Evolutionary conservation across 768 basidiomycete genomes (phyloP).

Genomic region (Termitomyces sp.): DNA sequence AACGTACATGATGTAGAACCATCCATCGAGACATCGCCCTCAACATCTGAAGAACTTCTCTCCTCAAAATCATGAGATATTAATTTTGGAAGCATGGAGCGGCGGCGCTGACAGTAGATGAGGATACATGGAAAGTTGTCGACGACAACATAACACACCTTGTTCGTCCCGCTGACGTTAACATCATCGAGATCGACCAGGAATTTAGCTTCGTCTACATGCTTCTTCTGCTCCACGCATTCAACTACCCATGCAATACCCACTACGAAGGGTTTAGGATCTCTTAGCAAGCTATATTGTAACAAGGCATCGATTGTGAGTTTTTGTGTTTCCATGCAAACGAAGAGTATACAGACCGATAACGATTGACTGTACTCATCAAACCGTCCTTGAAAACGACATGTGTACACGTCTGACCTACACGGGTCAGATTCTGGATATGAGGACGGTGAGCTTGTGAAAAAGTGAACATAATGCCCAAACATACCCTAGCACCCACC

Average conservation of each 20-base stretch:
- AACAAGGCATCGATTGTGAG: background rate
- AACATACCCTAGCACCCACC: conserved; percentile 71
- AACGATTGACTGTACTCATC: conserved; percentile 67
- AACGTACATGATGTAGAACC: conserved; percentile 40
- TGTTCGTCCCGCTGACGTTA: conserved; percentile 56
- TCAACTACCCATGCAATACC: conserved; percentile 89
- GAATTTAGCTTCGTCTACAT: conserved; percentile 61
- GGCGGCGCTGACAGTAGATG: conserved; percentile 48
- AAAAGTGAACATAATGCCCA: background rate
- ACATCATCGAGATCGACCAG: conserved; percentile 57
- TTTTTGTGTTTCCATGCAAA: background rate
- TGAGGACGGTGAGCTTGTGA: background rate
- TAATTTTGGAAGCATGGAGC: conserved; percentile 67
- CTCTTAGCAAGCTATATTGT: conserved; percentile 46
- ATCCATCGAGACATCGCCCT: conserved; percentile 38
- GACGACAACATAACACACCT: conserved; percentile 35
- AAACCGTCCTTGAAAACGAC: conserved; percentile 83
- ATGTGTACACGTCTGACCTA: conserved; percentile 75
- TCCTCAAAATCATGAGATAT: conserved; percentile 31
- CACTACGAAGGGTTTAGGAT: conserved; percentile 70
- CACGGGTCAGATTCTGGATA: conserved; percentile 53
- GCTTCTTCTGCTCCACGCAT: conserved; percentile 64
- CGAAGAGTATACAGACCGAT: conserved; percentile 41
- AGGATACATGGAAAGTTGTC: background rate
- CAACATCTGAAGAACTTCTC: conserved; percentile 19